Conservation (phyloP, 306 rosid species). For the Cucurbita argyrosperma region DNA sequence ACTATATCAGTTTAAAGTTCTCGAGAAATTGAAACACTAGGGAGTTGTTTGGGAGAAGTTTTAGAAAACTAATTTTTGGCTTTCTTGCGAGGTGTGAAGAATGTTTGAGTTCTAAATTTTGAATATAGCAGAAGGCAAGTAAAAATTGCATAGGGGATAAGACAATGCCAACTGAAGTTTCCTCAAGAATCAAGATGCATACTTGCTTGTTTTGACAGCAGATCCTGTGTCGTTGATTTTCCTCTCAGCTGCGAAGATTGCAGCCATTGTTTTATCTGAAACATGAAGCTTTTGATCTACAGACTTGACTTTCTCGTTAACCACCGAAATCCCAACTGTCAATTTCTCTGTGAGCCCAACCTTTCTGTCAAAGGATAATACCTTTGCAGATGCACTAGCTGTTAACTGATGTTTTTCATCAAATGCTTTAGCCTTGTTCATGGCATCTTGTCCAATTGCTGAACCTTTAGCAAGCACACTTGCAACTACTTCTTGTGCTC, state of each 20-base stretch:
- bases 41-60: not conserved
- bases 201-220: constrained; percentile 94
- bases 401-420: constrained; percentile 78
- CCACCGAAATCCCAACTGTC: constrained; percentile 64
- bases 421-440: constrained; percentile 92
- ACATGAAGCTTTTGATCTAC: constrained; percentile 84
- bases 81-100: not conserved
- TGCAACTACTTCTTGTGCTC: constrained; percentile 72
- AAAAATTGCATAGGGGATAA: not conserved
- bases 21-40: not conserved
- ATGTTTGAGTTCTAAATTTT: not conserved
- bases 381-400: constrained; percentile 85
- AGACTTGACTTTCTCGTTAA: constrained; percentile 80
- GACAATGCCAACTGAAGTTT: not conserved
- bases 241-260: constrained; percentile 76
- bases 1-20: not conserved
- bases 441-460: constrained; percentile 72
- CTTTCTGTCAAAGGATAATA: constrained; percentile 61
- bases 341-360: constrained; percentile 71
- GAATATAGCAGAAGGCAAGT: not conserved
- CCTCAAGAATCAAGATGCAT: not conserved
- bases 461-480: constrained; percentile 68
- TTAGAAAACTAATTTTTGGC: not conserved
- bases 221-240: constrained; percentile 82
- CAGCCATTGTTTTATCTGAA: constrained; percentile 91